Percentiles rank a stretch among this genome's conserved stretches.
These are phyloP conservation scores for Tricholoma sp. DNA, from an alignment of 768 basidiomycete genomes.

Conservation along the genomic window DNA sequence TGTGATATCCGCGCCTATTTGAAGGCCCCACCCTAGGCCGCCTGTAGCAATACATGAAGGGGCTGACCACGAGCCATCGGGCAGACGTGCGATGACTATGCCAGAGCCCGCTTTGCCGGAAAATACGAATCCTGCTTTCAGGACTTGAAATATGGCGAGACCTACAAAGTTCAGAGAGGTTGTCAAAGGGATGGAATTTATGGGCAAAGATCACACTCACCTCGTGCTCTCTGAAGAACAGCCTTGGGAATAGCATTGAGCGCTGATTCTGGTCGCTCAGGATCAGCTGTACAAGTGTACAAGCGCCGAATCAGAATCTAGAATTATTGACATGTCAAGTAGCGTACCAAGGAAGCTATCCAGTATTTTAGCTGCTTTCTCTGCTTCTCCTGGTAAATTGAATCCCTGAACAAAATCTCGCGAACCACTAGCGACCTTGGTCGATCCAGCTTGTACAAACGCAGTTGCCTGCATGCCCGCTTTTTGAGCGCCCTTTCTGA, in stretches of 20 bases:
- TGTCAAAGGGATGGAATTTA: neutral
- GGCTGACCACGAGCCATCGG: conserved; percentile 95
- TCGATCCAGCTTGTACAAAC: conserved; percentile 62
- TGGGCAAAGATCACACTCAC: conserved; percentile 32
- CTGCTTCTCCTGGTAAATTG: conserved; percentile 86
- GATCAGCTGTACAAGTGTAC: conserved; percentile 60
- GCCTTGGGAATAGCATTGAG: conserved; percentile 93
- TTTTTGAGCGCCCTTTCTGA: conserved; percentile 74
- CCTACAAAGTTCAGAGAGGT: conserved; percentile 38
- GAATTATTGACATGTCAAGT: neutral
- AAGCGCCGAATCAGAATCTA: conserved; percentile 6
- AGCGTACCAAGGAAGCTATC: conserved; percentile 81
- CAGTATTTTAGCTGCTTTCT: conserved; percentile 90
- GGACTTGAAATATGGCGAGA: conserved; percentile 89
- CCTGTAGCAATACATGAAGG: conserved; percentile 97
- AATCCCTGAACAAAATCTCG: conserved; percentile 81
- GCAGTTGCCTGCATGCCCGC: conserved; percentile 78
- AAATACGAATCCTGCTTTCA: conserved; percentile 94
- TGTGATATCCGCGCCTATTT: conserved; percentile 92
- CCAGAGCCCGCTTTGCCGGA: conserved; percentile 94
- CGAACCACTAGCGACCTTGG: conserved; percentile 69
- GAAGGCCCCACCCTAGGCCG: conserved; percentile 91
- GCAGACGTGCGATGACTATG: conserved; percentile 85
- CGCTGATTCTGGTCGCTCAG: conserved; percentile 80
- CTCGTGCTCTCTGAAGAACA: conserved; percentile 85